A percentile compares a stretch with the other conserved stretches of the same genome.
These are phyloP conservation scores for Ceratobasidium sp. DNA, from an alignment of 1,284 basidiomycete genomes.

Conservation along the genomic window DNA sequence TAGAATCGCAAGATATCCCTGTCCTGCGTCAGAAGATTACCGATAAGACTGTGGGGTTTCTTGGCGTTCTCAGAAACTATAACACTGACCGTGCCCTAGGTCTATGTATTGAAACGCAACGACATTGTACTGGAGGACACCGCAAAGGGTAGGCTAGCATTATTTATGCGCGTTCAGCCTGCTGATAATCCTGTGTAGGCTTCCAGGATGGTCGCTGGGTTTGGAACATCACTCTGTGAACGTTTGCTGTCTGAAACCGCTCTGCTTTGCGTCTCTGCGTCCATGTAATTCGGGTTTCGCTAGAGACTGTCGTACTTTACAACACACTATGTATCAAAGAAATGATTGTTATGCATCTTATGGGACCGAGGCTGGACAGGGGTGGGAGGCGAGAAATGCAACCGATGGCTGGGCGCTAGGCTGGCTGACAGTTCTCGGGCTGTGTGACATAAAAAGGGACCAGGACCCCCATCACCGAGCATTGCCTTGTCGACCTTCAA, in stretches of 20 bases:
- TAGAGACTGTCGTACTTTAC: slow-evolving; percentile 37
- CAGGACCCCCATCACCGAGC: slow-evolving; percentile 33
- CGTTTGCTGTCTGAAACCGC: neutral
- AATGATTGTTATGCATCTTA: slow-evolving; percentile 9
- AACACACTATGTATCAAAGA: slow-evolving; percentile 34
- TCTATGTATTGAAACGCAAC: slow-evolving; percentile 96
- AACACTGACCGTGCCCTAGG: slow-evolving; percentile 53
- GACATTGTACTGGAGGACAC: slow-evolving; percentile 96
- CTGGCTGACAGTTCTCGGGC: slow-evolving; percentile 4
- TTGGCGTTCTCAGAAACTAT: slow-evolving; percentile 11
- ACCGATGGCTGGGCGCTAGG: slow-evolving; percentile 6
- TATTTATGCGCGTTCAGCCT: neutral
- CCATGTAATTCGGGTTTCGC: neutral
- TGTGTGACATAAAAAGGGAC: slow-evolving; percentile 14
- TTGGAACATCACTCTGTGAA: slow-evolving; percentile 66
- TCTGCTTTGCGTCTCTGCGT: slow-evolving; percentile 23
- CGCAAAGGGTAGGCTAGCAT: slow-evolving; percentile 52
- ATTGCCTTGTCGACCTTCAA: slow-evolving; percentile 38
- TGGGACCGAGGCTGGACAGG: too few species aligned
- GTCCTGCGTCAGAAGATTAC: slow-evolving; percentile 89
- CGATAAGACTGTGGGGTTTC: slow-evolving; percentile 79
- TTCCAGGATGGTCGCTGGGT: slow-evolving; percentile 87
- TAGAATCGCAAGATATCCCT: slow-evolving; percentile 85
- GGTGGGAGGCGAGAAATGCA: too few species aligned
- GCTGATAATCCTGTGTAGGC: slow-evolving; percentile 57